Conservation (phyloP, 202 grass and related monocot species). For the Musa balbisiana region DNA sequence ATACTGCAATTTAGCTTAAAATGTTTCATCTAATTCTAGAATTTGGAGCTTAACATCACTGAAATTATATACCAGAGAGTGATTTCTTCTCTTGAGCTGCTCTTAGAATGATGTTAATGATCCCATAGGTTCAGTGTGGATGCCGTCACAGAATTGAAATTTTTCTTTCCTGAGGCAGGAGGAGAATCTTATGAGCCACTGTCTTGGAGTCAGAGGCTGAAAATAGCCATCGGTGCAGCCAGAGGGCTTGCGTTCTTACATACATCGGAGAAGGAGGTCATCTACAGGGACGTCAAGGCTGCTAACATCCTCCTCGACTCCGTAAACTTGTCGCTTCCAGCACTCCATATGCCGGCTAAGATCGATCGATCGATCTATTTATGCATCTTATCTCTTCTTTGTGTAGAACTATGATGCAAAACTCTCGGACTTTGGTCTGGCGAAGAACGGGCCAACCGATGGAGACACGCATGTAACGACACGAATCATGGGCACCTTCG, state of each 20-base stretch:
- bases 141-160: too few relatives aligned
- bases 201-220: slow-evolving; percentile 69
- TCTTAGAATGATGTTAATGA: too few relatives aligned
- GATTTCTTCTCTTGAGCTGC: too few relatives aligned
- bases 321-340: slow-evolving; percentile 20
- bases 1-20: too few relatives aligned
- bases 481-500: slow-evolving; percentile 80
- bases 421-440: slow-evolving; percentile 80
- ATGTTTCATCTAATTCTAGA: too few relatives aligned
- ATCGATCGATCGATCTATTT: too few relatives aligned
- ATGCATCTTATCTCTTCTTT: slow-evolving; percentile 8
- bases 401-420: slow-evolving; percentile 62
- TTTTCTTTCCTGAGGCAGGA: slow-evolving; percentile 33
- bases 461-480: slow-evolving; percentile 82
- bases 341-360: too few relatives aligned
- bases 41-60: too few relatives aligned
- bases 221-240: slow-evolving; percentile 76
- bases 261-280: slow-evolving; percentile 72
- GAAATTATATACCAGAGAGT: too few relatives aligned
- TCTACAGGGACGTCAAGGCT: slow-evolving; percentile 87
- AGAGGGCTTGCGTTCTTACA: slow-evolving; percentile 85
- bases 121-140: too few relatives aligned
- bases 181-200: slow-evolving; percentile 45
- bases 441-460: slow-evolving; percentile 68
- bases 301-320: slow-evolving; percentile 79